A percentile compares a stretch with the other conserved stretches of the same genome.
phyloP scores from a whole-genome alignment of 1,284 basidiomycete species.

The Entoloma clypeatum region DNA sequence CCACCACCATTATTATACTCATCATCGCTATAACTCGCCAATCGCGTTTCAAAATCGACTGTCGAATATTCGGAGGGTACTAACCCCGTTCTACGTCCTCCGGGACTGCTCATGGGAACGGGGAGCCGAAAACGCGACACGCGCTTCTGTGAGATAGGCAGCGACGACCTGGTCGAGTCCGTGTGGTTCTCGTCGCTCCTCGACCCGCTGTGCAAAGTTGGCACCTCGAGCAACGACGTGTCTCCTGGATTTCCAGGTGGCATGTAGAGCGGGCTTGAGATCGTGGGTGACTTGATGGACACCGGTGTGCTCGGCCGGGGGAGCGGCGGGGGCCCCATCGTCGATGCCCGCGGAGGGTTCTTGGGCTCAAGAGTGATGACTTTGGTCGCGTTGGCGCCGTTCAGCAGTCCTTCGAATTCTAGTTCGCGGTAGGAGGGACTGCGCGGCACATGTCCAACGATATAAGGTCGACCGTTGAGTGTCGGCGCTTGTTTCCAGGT shows the following conservation, averaged over 20 bases:
- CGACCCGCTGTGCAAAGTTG: conserved; percentile 18
- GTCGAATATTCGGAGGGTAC: conserved; percentile 63
- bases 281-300: conserved; percentile 2
- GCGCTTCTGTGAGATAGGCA: conserved; percentile 24
- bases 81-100: conserved; percentile 43
- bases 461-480: conserved; percentile 72
- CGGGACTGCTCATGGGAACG: conserved; percentile 50
- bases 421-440: conserved; percentile 61
- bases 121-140: conserved; percentile 56
- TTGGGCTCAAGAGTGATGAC: conserved; percentile 47
- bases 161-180: conserved; percentile 30
- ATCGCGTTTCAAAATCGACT: conserved; percentile 71
- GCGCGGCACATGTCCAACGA: conserved; percentile 62
- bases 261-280: conserved; percentile 16
- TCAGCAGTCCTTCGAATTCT: conserved; percentile 77
- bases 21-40: conserved; percentile 63
- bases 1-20: too few species aligned
- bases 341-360: conserved; percentile 13
- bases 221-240: too few species aligned
- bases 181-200: conserved; percentile 35
- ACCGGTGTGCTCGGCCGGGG: conserved; percentile 2
- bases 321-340: conserved; percentile 2
- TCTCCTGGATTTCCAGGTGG: too few species aligned
- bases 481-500: conserved; percentile 77
- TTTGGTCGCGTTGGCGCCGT: conserved; percentile 55